phyloP scores from a whole-genome alignment of 768 basidiomycete species.

The Hypholoma sublateritium region DNA sequence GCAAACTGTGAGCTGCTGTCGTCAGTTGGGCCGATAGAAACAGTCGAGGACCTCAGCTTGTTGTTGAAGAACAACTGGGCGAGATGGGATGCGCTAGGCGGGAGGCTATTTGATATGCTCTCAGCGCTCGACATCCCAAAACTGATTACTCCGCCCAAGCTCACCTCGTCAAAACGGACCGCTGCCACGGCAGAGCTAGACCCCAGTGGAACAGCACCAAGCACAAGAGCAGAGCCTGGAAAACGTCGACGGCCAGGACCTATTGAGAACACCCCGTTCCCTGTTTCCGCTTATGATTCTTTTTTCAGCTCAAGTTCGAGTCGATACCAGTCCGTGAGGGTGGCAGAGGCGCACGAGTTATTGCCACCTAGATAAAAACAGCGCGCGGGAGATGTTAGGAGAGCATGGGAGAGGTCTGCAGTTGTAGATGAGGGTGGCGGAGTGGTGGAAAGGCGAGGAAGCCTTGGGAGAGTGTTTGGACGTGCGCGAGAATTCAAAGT shows the following conservation, averaged over 20 bases:
- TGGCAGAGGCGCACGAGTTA: neutral
- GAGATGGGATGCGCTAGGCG: conserved; percentile 1
- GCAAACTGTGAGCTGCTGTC: conserved; percentile 1
- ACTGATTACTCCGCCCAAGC: neutral
- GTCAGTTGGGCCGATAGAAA: conserved; percentile 4
- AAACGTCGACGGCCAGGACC: neutral
- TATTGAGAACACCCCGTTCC: neutral
- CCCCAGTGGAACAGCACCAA: neutral
- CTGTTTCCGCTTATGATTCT: neutral
- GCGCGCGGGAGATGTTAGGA: neutral
- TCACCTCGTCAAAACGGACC: neutral
- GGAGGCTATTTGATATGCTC: neutral
- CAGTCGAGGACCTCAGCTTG: neutral
- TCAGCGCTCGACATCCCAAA: neutral
- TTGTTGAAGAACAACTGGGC: conserved; percentile 2
- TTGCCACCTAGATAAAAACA: neutral
- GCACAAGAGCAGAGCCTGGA: neutral
- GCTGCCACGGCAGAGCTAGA: neutral
- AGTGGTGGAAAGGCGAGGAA: neutral
- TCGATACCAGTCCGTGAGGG: neutral
- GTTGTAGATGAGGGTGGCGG: neutral
- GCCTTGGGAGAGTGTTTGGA: neutral
- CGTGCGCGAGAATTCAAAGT: neutral
- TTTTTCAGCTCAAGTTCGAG: neutral
- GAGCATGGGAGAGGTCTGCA: neutral